Base-by-base conservation (phyloP, 768 basidiomycete species). In the Amanita brunnescens region DNA sequence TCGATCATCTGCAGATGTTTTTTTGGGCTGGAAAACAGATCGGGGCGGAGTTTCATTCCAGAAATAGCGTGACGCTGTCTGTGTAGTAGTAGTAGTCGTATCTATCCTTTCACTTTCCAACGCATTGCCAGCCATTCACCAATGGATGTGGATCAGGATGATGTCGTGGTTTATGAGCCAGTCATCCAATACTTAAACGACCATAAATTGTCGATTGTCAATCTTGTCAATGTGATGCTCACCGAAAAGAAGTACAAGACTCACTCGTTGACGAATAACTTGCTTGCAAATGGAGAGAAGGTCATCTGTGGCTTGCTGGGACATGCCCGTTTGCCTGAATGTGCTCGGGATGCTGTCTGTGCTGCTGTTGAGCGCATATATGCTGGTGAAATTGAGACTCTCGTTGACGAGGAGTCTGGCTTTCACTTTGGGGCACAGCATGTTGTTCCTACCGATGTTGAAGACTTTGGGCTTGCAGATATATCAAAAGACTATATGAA, bases 181-280 rank as follows among this genome's bases (percentile, higher is more conserved):
- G n/a, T 39, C 18, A 39, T 39, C n/a, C 38, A 39, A 39, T 14
- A n/a, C 38, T 39, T 39, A 14, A 39, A 6, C n/a, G 38, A 39
- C 13, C n/a, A n/a, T n/a, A n/a, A n/a, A n/a, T 7, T 29, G 26
- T 41, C 39, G 12, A 18, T 41, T 41, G 39, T 41, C 7, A n/a
- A 41, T 3, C 67, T 68, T 47, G 73, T 71, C 21, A 67, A 70
- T 1, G 45, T 56, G 5, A 56, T 79, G 18, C 14, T 43, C n/a
- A 26, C 24, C 14, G 42, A 43, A 13, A 43, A 43, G 24, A 3
- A 20, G 10, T 43, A 5, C 42, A 43, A 43, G 42, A 26, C 6
- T 2, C 42, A 43, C 14, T 21, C 42, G 26, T 13, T 43, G 4
- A 43, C 24, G 12, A 43, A 43, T 3, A 13, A 43, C 14, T 13